Evolutionary conservation across 2,329 filamentous ascomycete genomes (phyloP), one percentile per base, ranked within the genome.

Genomic region (Chaetomium globosum): DNA sequence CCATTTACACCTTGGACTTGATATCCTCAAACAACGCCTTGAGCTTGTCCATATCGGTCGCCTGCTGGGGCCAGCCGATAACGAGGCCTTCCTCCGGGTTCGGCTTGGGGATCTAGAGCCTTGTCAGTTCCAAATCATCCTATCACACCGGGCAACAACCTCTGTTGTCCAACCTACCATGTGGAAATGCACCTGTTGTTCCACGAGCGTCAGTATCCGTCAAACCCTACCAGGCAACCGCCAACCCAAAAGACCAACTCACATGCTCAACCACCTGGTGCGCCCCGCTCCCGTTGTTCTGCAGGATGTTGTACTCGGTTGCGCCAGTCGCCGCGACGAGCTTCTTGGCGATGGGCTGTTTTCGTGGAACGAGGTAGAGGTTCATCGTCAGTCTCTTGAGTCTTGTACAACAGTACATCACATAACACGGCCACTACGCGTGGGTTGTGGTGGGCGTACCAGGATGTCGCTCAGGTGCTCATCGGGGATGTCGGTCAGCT

Each of bases 221-320:
- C n/a, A 9, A n/a, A 8, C 43, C 19, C 19, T 10, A 21, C 4
- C 4, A 16, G 12, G 30, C 5, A 7, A 1, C 26, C 13, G 5
- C 49, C 12, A 16, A 8, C 19, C 16, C 5, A 5, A 9, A n/a
- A 36, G 21, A 2, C 9, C 19, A 43, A 65, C 64, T 56, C 43
- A 95, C 94, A 80, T 99, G 95, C 71, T 92, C 90, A 68, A 99
- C 94, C 69, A 90, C 83, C 80, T 98, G 95, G 78, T 99, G 95
- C 21, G 95, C 95, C 73, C 94, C 86, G 26, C 86, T 83, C 60
- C 95, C 95, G 75, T 99, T 99, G 81, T 99, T 99, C 81, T 99
- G 95, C 66, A 99, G 81, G 57, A 99, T 85, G 75, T 99, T 99
- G 83, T 92, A 99, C 77, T 98, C 85, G 59, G 82, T 81, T 4